Evolutionary conservation across 306 rosid species (phyloP).

Genomic region (Fragaria iinumae): DNA sequence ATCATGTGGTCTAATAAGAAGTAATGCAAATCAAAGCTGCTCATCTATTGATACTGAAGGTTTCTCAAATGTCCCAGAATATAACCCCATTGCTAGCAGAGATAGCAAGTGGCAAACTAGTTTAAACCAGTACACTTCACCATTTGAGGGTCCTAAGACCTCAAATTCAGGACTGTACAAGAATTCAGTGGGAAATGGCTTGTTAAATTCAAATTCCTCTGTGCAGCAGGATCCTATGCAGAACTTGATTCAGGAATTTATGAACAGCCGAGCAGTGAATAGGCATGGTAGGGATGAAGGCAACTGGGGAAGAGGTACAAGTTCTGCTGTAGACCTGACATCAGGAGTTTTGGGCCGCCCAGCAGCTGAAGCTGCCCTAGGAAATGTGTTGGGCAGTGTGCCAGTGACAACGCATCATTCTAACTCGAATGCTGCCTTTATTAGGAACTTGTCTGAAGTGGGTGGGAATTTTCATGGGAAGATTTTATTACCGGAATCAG

Average conservation of each 20-base stretch:
- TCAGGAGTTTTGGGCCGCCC: conserved; percentile 8
- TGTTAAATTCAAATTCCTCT: conserved; percentile 9
- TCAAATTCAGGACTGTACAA: conserved; percentile 1
- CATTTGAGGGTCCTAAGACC: conserved; percentile 17
- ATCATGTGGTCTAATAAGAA: neutral
- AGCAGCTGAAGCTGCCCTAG: neutral
- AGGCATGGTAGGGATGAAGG: neutral
- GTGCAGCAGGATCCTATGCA: conserved; percentile 8
- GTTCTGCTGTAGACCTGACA: conserved; percentile 9
- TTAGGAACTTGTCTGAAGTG: conserved; percentile 8
- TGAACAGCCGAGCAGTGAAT: conserved; percentile 18
- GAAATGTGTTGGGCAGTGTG: conserved; percentile 5
- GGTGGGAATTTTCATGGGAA: neutral
- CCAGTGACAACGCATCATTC: conserved; percentile 6
- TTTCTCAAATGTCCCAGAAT: conserved; percentile 12
- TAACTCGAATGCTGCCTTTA: neutral
- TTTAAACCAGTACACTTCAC: conserved; percentile 6
- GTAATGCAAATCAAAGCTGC: conserved; percentile 1
- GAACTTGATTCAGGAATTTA: conserved; percentile 25
- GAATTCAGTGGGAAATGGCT: conserved; percentile 12
- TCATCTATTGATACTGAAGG: neutral
- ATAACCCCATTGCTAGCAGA: neutral
- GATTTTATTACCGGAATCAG: neutral
- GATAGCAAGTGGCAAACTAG: neutral
- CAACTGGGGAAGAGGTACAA: neutral